Evolutionary conservation across 208 protist species (phyloP), one percentile per base, ranked within the genome.

Genomic region (Endotrypanum monterogeii): DNA sequence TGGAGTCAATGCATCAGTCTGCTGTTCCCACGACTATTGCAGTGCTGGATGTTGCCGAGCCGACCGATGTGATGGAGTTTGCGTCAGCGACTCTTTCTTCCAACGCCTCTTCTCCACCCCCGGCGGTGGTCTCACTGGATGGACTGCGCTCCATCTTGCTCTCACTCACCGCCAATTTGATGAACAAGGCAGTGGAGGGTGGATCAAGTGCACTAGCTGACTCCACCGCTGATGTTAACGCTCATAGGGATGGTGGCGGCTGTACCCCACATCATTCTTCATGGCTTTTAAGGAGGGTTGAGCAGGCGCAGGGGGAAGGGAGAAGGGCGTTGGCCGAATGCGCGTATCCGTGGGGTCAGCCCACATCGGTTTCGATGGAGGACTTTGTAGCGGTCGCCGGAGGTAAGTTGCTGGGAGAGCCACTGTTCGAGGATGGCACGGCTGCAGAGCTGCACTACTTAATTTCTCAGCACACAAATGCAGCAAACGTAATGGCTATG

Each of bases 91-190:
- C 76, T 28, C 35, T 55, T 28, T 54, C 48, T 20, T 50, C 57
- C 23, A 44, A 52, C 3, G 16, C 50, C 39, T 44, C 66, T 6
- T 9, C 66, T 30, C 25, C 50, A 11, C 30, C 46, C n/a, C 35
- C 71, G 18, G 71, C 66, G 20, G 66, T 76, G 28, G 12, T 81
- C 28, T 76, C 76, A 23, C 56, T 25, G 0, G 76, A 76, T 6
- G 71, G 76, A 2, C 65, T 81, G 23, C 62, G 58, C 35, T 55
- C 52, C 16, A 67, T 81, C 14, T 23, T 81, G 8, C 6, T 41
- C 3, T 76, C 71, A 18, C 76, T 81, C 25, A 60, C 76, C 9
- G 37, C 65, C 28, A 18, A 63, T 23, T 37, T 57, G 23, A 30
- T 68, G 12, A 48, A 41, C 44, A 51, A 50, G 57, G 39, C 51